Evolutionary conservation across 2,329 filamentous ascomycete genomes (phyloP), one percentile per base, ranked within the genome.

Genomic region (Venturia effusa): DNA sequence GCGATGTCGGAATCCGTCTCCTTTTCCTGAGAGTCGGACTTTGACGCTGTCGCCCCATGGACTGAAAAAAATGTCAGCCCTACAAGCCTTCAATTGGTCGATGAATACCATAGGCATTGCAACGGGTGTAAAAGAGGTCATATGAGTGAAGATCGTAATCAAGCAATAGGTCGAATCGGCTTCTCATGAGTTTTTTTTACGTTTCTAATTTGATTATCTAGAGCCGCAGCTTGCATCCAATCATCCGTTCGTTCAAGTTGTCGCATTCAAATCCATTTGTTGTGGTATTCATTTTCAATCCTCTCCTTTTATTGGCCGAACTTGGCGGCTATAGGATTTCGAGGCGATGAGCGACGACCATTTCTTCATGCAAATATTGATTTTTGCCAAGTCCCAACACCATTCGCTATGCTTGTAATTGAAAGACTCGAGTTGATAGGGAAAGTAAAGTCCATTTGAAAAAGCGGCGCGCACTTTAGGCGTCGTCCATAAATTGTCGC

Each of bases 351-450:
- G 15, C 22, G 22, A 48, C 45, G 45, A 27, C 45, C 45, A 51
- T 51, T 15, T 27, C 22, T 51, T 11, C n/a, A 32, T 34, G 51
- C 51, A 34, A 57, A n/a, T 34, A 7, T n/a, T 57, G 30, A 27
- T 27, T 48, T 19, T 19, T 39, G 37, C 8, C 37, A 39, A 39
- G 8, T 39, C 37, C 32, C n/a, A 61, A 61, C 59, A n/a, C 59
- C 59, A 45, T 3, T 24, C 34, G 59, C 59, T 61, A 61, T 61
- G 59, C 59, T 61, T 41, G 59, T n/a, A n/a, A n/a, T 40, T 61
- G 37, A 24, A 40, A 11, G 17, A 19, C 27, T 5, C 37, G 59
- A 41, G 19, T 17, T 37, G 22, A 61, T 8, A 41, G 40, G 32
- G 17, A 61, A 27, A 3, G 15, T n/a, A 32, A 30, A 57, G 30